These are phyloP conservation scores for Xylaria scruposa DNA, from an alignment of 495 filamentous ascomycete species.

Conservation along the genomic window DNA sequence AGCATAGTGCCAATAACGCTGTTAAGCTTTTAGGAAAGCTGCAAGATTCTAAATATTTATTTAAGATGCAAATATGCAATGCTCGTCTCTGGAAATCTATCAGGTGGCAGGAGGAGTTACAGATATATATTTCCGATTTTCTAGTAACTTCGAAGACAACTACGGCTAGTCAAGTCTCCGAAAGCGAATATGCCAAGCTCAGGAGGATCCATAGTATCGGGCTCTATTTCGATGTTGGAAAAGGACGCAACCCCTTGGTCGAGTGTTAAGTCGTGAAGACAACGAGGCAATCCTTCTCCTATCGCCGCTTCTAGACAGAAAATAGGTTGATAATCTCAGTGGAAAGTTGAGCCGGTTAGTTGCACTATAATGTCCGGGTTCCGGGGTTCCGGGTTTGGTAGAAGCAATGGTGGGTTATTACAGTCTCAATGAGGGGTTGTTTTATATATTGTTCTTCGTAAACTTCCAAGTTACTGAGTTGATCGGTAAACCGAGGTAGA, in stretches of 20 bases:
- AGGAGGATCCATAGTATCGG: not conserved
- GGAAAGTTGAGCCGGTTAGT: not conserved
- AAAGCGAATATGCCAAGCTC: not conserved
- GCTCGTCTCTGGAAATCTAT: not conserved
- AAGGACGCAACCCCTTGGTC: not conserved
- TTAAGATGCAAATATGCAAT: not conserved
- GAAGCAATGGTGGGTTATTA: no score
- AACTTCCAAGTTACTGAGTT: no score
- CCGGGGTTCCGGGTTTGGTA: not conserved
- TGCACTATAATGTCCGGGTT: not conserved
- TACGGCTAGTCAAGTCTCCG: not conserved
- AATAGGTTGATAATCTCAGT: not conserved
- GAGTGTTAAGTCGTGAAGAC: not conserved
- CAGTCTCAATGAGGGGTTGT: no score
- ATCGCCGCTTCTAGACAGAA: not conserved
- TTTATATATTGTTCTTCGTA: no score
- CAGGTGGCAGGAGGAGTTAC: not conserved
- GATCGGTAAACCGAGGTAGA: no score
- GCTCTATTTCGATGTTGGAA: not conserved
- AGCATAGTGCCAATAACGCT: not conserved
- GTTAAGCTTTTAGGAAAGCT: not conserved
- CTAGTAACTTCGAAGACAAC: not conserved
- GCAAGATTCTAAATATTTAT: not conserved
- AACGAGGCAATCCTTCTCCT: not conserved
- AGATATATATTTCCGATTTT: not conserved